These are phyloP conservation scores for Cryptococcus wingfieldii DNA, from an alignment of 1,284 basidiomycete genomes.

Conservation along the genomic window DNA sequence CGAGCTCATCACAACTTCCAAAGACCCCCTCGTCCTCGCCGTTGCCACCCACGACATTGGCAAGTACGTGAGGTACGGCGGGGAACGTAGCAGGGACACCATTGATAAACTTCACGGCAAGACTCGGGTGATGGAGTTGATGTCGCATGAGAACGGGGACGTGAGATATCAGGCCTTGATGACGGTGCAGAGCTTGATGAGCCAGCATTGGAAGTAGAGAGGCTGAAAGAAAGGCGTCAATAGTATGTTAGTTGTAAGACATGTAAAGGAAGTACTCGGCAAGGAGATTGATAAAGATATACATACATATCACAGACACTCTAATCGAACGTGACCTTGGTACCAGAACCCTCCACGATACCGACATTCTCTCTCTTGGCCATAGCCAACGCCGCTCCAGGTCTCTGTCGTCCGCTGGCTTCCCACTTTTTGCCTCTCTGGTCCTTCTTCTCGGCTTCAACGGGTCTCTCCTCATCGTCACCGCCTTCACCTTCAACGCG, in stretches of 20 bases:
- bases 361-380: conserved; percentile 80
- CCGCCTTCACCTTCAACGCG: neutral
- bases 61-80: conserved; percentile 80
- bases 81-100: conserved; percentile 80
- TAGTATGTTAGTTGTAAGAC: conserved; percentile 10
- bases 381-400: conserved; percentile 83
- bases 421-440: conserved; percentile 47
- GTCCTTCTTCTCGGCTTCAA: conserved; percentile 19
- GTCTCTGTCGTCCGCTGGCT: conserved; percentile 59
- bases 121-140: conserved; percentile 86
- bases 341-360: conserved; percentile 68
- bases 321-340: conserved; percentile 71
- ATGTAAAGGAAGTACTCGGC: conserved; percentile 14
- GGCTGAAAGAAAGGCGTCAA: neutral
- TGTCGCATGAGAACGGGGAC: conserved; percentile 81
- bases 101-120: conserved; percentile 83
- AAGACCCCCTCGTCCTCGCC: conserved; percentile 71
- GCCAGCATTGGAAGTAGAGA: conserved; percentile 32
- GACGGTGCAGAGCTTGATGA: conserved; percentile 46
- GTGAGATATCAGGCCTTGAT: conserved; percentile 88
- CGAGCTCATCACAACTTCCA: conserved; percentile 64
- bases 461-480: conserved; percentile 5
- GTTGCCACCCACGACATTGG: conserved; percentile 90
- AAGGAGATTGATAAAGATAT: neutral
- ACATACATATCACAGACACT: neutral